Base-by-base conservation (phyloP, 305 asterid species). In the Fraxinus latifolia region DNA sequence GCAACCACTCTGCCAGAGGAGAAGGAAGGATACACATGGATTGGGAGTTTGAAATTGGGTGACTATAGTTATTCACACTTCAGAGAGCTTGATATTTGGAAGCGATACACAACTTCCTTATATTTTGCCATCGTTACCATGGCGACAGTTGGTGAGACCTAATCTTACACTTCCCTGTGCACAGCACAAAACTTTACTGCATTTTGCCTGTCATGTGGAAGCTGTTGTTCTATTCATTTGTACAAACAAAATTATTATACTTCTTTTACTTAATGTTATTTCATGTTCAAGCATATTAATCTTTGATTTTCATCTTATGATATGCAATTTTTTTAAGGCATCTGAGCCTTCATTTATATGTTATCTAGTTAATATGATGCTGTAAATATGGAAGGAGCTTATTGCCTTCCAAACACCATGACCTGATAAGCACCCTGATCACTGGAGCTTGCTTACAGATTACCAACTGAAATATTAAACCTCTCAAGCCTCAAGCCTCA, bases 11-110 rank as follows among this genome's bases (percentile, higher is more conserved):
- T 95, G 29, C 97, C 99, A 3, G 77, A 83, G 80, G 92, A 89
- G 81, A 82, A 94, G 87, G 99, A 95, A 86, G 95, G 91, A 14
- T 93, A 95, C 50, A 95, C 99, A 71, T 95, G 99, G 99, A 95
- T 95, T 74, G 99, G 99, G 82, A 95, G 97, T 82, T 89, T 95
- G 89, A 86, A 86, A 83, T 77, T 95, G 82, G 99, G 99, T 23
- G 99, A 93, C 78, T 91, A 88, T 71, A 89, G 91, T 71, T 95
- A 91, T 82, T 74, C 95, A 21, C 86, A 83, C 86, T 95, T 95
- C 37, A 88, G 98, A 88, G 97, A 92, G 17, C 90, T 93, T 31
- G 98, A 92, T 84, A 73, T 95, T 9, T 93, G 97, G 99, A 92
- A 80, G 65, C 87, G 97, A 55, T 95, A 95, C 89, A 88, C 83